phyloP scores from a whole-genome alignment of 2,329 filamentous ascomycete genomes.

The Fusarium xylarioides region DNA sequence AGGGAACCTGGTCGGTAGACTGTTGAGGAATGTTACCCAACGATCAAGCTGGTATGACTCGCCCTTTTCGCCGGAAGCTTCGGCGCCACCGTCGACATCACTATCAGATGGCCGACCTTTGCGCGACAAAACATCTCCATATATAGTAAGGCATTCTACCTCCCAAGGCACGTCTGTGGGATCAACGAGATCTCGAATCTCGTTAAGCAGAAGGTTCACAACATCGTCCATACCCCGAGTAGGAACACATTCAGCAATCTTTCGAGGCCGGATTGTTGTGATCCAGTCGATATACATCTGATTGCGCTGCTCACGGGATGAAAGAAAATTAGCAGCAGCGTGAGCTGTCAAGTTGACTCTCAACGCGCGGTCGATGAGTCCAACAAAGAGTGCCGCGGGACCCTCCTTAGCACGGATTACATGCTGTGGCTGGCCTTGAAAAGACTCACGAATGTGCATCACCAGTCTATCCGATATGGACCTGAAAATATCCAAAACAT shows the following conservation, averaged over 20 bases:
- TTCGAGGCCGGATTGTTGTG: conserved; percentile 68
- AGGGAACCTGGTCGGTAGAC: conserved; percentile 75
- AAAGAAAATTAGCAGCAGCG: conserved; percentile 91
- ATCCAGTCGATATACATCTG: conserved; percentile 97
- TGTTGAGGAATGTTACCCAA: conserved; percentile 78
- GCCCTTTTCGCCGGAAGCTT: conserved; percentile 58
- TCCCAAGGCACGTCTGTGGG: conserved; percentile 74
- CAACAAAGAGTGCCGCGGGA: conserved; percentile 88
- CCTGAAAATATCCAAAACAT: conserved; percentile 85
- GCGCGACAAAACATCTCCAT: conserved; percentile 64
- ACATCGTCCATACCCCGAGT: conserved; percentile 73
- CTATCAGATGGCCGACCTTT: conserved; percentile 52
- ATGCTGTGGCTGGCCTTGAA: conserved; percentile 84
- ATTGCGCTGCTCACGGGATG: conserved; percentile 86
- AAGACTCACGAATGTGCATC: conserved; percentile 82
- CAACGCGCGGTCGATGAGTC: conserved; percentile 84
- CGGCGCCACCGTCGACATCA: conserved; percentile 34
- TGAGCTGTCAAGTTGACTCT: conserved; percentile 94
- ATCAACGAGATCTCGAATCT: conserved; percentile 76
- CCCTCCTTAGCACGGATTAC: conserved; percentile 87
- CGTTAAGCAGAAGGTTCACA: conserved; percentile 68
- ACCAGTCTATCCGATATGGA: conserved; percentile 87
- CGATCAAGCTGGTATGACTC: conserved; percentile 71
- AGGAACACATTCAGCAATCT: conserved; percentile 70
- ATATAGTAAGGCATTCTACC: conserved; percentile 67